Conservation (phyloP, 768 basidiomycete genomes). For the Amylocystis lapponica region DNA sequence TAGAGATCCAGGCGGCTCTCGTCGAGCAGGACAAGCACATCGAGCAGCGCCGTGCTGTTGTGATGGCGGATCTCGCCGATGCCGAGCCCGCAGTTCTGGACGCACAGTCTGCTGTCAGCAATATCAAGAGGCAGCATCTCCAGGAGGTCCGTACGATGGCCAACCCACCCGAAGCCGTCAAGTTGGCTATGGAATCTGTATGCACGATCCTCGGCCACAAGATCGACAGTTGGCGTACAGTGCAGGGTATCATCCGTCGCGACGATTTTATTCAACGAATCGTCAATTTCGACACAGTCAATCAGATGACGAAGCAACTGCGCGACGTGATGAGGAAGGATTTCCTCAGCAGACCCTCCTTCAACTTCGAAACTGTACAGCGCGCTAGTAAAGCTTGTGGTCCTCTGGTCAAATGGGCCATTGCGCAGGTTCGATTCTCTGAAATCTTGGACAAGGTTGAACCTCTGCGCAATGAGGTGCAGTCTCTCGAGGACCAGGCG, state of each 20-base stretch:
- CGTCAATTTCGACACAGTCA: conserved; percentile 89
- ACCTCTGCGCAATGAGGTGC: conserved; percentile 92
- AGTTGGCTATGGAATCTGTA: conserved; percentile 97
- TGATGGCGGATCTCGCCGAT: conserved; percentile 93
- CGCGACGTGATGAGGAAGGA: conserved; percentile 91
- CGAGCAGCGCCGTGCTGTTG: conserved; percentile 79
- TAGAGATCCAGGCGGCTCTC: conserved; percentile 90
- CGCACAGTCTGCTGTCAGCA: conserved; percentile 93
- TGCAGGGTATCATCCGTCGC: conserved; percentile 91
- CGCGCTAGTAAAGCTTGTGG: conserved; percentile 96
- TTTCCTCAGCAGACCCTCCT: conserved; percentile 84
- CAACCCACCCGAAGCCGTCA: conserved; percentile 96
- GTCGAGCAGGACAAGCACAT: conserved; percentile 89
- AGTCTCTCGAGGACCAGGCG: conserved; percentile 87
- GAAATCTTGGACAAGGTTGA: conserved; percentile 97
- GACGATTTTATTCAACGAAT: conserved; percentile 97
- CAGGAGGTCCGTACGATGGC: conserved; percentile 98
- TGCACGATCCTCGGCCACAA: conserved; percentile 95
- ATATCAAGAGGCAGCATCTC: conserved; percentile 91
- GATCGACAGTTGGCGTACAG: conserved; percentile 94
- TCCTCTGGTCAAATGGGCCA: conserved; percentile 95
- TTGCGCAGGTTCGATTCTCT: conserved; percentile 95
- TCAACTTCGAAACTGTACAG: conserved; percentile 93
- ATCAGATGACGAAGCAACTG: conserved; percentile 83
- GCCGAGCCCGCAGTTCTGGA: conserved; percentile 97